Conservation (phyloP, 1,284 basidiomycete species). For the Fistulina hepatica region DNA sequence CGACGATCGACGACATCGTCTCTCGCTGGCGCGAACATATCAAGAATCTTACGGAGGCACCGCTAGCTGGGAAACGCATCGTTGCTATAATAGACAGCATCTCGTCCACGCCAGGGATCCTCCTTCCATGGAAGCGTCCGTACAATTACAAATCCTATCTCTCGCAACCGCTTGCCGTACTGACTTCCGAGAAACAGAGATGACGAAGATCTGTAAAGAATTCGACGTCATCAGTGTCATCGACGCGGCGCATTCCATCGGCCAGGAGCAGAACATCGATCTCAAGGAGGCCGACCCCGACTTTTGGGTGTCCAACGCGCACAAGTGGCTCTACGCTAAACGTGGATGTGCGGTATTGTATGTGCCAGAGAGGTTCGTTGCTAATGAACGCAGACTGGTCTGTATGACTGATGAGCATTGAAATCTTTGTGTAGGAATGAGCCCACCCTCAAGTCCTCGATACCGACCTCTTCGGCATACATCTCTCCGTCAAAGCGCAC, state of each 20-base stretch:
- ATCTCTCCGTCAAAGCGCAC: conserved; percentile 30
- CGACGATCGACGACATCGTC: conserved; percentile 49
- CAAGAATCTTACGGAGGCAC: conserved; percentile 3
- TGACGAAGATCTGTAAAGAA: conserved; percentile 60
- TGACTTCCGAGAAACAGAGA: too few relatives aligned
- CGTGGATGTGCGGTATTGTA: conserved; percentile 68
- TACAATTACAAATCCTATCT: too few relatives aligned
- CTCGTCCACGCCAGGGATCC: conserved; percentile 56
- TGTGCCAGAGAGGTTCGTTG: conserved; percentile 55
- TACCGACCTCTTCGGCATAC: conserved; percentile 67
- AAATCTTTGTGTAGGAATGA: conserved; percentile 74
- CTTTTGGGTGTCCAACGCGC: conserved; percentile 79
- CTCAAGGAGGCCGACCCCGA: conserved; percentile 53
- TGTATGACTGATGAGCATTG: too few relatives aligned
- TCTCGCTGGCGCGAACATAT: conserved; percentile 38
- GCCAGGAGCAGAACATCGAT: conserved; percentile 53
- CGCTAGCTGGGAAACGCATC: conserved; percentile 27
- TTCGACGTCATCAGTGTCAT: conserved; percentile 61
- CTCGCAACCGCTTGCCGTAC: too few relatives aligned
- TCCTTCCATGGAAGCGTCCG: conserved; percentile 78
- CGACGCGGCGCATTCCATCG: conserved; percentile 81
- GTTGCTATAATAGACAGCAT: conserved; percentile 74
- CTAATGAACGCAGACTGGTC: too few relatives aligned
- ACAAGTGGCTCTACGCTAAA: conserved; percentile 78
- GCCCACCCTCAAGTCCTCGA: conserved; percentile 58